Evolutionary conservation across 148 eudicot species (phyloP).

Genomic region (Rhododendron williamsianum): DNA sequence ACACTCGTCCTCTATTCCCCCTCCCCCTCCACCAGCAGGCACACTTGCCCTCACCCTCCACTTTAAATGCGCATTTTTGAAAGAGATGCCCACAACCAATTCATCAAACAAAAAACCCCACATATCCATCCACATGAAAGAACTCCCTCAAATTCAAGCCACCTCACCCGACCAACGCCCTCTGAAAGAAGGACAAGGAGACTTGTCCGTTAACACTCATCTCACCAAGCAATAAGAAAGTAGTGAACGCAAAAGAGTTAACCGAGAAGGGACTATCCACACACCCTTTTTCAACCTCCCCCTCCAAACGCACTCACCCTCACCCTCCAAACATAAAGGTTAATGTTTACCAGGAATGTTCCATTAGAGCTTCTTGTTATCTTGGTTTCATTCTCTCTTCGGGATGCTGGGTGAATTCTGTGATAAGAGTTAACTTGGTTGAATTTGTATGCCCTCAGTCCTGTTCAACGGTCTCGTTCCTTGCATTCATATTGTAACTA

Average conservation of each 20-base stretch:
- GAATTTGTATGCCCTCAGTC: not conserved
- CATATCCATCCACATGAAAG: not conserved
- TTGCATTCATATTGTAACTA: not conserved
- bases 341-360: not conserved
- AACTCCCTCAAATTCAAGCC: not conserved
- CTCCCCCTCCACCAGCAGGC: no score
- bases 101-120: not conserved
- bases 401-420: not conserved
- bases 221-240: not conserved
- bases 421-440: not conserved
- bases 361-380: not conserved
- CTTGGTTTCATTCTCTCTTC: not conserved
- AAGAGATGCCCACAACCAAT: not conserved
- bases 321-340: not conserved
- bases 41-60: no score
- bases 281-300: not conserved
- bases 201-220: not conserved
- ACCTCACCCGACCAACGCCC: not conserved
- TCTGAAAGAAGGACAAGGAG: not conserved
- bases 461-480: not conserved
- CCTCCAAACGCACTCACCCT: not conserved
- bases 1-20: no score
- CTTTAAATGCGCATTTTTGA: not conserved
- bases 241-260: not conserved
- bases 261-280: not conserved